Percentiles rank a stretch among this genome's conserved stretches.
Evolutionary conservation across 768 basidiomycete species (phyloP).

Genomic region (Macrolepiota albuminosa): DNA sequence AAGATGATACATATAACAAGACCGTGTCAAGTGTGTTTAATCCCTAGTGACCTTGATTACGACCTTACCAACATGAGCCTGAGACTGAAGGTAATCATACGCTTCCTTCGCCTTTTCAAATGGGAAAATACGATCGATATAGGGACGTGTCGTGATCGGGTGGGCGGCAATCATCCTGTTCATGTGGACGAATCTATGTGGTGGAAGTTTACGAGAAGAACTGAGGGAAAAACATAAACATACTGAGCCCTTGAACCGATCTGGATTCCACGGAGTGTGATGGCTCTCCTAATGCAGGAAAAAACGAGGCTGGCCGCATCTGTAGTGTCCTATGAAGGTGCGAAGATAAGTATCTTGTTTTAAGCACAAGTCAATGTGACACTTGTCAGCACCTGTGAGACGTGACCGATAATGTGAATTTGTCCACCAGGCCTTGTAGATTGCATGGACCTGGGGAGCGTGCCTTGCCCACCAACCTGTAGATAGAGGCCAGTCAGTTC

Average conservation of each 20-base stretch:
- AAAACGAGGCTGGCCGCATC: slow-evolving; percentile 18
- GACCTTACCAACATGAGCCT: slow-evolving; percentile 59
- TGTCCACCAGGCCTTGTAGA: slow-evolving; percentile 37
- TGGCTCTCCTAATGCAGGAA: slow-evolving; percentile 31
- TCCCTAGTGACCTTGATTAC: slow-evolving; percentile 39
- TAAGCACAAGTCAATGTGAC: neutral
- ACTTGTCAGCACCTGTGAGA: slow-evolving; percentile 33
- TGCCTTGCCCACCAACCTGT: slow-evolving; percentile 53
- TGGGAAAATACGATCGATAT: slow-evolving; percentile 53
- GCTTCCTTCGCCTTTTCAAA: slow-evolving; percentile 52
- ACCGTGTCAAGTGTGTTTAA: neutral
- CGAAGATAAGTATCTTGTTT: neutral
- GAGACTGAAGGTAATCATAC: slow-evolving; percentile 47
- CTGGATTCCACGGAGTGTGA: slow-evolving; percentile 45
- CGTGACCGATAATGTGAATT: slow-evolving; percentile 46
- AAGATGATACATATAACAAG: neutral
- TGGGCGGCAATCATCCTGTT: slow-evolving; percentile 41
- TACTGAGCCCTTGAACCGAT: slow-evolving; percentile 58
- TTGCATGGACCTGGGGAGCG: slow-evolving; percentile 39
- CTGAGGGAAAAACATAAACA: slow-evolving; percentile 14
- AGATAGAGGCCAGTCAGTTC: slow-evolving; percentile 11
- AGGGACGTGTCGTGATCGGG: slow-evolving; percentile 38
- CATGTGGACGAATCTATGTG: slow-evolving; percentile 47
- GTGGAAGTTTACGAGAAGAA: neutral
- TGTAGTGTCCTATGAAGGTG: slow-evolving; percentile 19